These are phyloP conservation scores for Stagonosporopsis chrysanthemi DNA, from an alignment of 2,329 filamentous ascomycete genomes.

Conservation along the genomic window DNA sequence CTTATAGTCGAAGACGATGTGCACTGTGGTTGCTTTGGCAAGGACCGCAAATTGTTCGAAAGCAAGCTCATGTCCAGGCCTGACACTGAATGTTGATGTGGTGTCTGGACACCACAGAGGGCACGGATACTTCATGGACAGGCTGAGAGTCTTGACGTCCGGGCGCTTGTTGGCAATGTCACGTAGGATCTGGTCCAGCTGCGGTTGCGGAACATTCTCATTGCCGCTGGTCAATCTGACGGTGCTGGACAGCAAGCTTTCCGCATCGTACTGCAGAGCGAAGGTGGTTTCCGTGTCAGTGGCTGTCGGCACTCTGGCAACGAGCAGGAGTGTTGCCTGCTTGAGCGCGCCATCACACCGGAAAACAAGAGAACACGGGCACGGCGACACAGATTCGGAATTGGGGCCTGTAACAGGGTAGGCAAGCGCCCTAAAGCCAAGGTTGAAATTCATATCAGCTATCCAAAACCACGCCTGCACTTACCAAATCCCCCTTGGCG, in stretches of 20 bases:
- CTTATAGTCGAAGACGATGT: conserved; percentile 19
- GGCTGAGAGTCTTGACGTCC: conserved; percentile 17
- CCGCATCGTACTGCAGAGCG: conserved; percentile 18
- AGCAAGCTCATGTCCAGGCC: conserved; percentile 14
- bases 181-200: conserved; percentile 14
- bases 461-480: too few relatives aligned
- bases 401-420: too few relatives aligned
- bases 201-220: background rate
- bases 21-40: conserved; percentile 17
- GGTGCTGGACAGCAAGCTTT: conserved; percentile 1
- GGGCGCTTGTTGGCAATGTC: conserved; percentile 12
- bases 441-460: too few relatives aligned
- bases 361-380: too few relatives aligned
- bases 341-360: too few relatives aligned
- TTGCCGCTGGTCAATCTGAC: conserved; percentile 1
- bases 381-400: too few relatives aligned
- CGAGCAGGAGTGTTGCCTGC: too few relatives aligned
- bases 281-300: too few relatives aligned
- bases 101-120: conserved; percentile 3
- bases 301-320: too few relatives aligned
- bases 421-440: too few relatives aligned
- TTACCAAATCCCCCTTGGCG: too few relatives aligned
- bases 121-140: background rate
- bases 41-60: conserved; percentile 15
- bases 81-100: background rate